Base-by-base conservation (phyloP, 257 asterid genomes). In the Verbena officinalis region DNA sequence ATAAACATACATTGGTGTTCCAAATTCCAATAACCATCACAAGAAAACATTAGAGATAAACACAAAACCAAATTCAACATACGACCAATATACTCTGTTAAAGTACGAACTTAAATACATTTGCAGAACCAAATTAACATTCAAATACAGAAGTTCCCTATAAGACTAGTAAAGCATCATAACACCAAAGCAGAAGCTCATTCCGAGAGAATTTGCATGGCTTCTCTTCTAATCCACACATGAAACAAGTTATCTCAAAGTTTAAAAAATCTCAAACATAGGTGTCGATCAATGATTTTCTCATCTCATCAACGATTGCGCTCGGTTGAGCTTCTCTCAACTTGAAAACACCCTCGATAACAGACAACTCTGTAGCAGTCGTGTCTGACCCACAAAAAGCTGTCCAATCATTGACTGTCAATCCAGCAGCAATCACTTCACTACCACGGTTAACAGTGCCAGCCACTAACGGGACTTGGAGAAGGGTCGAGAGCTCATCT, bases 351-450 rank as follows among this genome's bases (percentile, higher is more conserved):
- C 80, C 84, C 78, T 89, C 96, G 9, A 89, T 76, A 8, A 91
- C 96, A 4, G 95, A 83, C 67, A 89, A 55, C 81, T 91, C 98
- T 0, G 98, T 89, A 36, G 96, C 98, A 64, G 98, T 91, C 3
- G 98, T 91, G 71, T 86, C 96, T 1, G 96, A 82, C n/a, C 96
- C 98, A 46, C 96, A 89, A 73, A 91, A 91, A 1, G 93, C 98
- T 0, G 95, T 83, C 96, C 96, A 91, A 77, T 91, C 96, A 56
- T 91, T 91, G 10, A 86, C 96, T 0, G 78, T 64, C 81, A 91
- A 64, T 27, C 96, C 98, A 21, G 92, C 96, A 43, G 80, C 94
- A 55, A 91, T 73, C 31, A 86, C 96, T 64, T 86, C 96, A 66
- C 92, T 86, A 27, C 98, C 98, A 17, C 96, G 96, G 45, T 91